These are phyloP conservation scores for Sechiopsis laciniata DNA, from an alignment of 306 rosid species.

Conservation along the genomic window DNA sequence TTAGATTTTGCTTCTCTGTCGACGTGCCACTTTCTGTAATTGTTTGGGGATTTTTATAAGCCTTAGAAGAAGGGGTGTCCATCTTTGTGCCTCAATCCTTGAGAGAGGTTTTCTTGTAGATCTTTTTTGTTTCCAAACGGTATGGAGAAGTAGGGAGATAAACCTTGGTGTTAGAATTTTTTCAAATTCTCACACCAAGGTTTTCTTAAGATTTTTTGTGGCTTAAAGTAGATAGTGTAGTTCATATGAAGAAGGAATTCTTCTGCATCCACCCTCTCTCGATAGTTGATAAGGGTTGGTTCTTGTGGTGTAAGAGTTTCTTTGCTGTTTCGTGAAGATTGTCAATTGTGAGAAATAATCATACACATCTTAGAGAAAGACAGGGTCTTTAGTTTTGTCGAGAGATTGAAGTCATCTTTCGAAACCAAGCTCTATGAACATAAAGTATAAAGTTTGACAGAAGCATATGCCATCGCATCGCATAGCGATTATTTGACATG, in stretches of 20 bases:
- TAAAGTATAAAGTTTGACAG: too few species aligned
- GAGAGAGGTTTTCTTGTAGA: not conserved
- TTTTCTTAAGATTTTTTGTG: not conserved
- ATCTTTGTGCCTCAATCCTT: not conserved
- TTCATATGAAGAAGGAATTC: not conserved
- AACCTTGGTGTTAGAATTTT: not conserved
- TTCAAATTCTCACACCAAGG: not conserved
- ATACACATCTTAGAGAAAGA: too few species aligned
- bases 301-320: not conserved
- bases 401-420: not conserved
- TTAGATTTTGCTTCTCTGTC: not conserved
- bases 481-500: too few species aligned
- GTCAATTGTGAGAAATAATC: not conserved
- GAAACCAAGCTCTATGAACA: too few species aligned
- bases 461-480: too few species aligned
- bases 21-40: not conserved
- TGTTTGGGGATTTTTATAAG: not conserved
- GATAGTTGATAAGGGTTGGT: not conserved
- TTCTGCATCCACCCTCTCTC: not conserved
- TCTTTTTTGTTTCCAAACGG: too few species aligned
- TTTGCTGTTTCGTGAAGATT: not conserved
- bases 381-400: not conserved
- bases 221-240: not conserved
- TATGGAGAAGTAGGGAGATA: not conserved
- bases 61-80: not conserved